Percentiles rank a stretch among this genome's conserved stretches.
Conservation (phyloP, 108 stramenopile genomes). For the Schizochytrium sp. region DNA sequence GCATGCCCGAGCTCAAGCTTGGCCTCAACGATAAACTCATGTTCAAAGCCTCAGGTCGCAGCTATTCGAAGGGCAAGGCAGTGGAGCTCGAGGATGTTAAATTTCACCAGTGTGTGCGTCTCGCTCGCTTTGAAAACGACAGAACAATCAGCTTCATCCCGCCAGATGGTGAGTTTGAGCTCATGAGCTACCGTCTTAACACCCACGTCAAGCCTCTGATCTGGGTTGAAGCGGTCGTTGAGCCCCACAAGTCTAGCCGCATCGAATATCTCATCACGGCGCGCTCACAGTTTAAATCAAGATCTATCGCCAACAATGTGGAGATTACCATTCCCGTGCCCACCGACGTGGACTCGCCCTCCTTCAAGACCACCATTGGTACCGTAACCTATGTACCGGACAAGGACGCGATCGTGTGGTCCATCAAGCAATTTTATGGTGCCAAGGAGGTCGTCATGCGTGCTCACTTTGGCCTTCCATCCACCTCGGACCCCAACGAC, state of each 20-base stretch:
- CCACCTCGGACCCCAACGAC: slow-evolving; percentile 87
- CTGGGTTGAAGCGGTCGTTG: slow-evolving; percentile 98
- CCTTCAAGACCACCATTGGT: slow-evolving; percentile 95
- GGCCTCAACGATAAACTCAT: slow-evolving; percentile 99
- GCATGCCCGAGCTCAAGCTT: slow-evolving; percentile 99
- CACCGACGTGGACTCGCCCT: slow-evolving; percentile 97
- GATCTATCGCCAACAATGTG: slow-evolving; percentile 98
- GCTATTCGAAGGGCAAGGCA: slow-evolving; percentile 83
- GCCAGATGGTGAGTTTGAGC: slow-evolving; percentile 98
- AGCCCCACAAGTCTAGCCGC: slow-evolving; percentile 92
- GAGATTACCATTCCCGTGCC: slow-evolving; percentile 99
- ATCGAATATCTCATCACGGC: slow-evolving; percentile 99
- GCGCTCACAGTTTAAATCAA: slow-evolving; percentile 95
- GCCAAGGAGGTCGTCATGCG: slow-evolving; percentile 96
- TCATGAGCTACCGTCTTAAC: slow-evolving; percentile 98
- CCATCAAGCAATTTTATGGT: slow-evolving; percentile 90
- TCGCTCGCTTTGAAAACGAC: slow-evolving; percentile 98
- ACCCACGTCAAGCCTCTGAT: slow-evolving; percentile 99
- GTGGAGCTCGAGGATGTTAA: slow-evolving; percentile 99
- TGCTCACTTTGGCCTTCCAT: slow-evolving; percentile 98
- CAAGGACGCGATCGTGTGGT: slow-evolving; percentile 95
- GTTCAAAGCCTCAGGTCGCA: slow-evolving; percentile 89
- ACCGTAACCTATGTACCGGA: slow-evolving; percentile 97
- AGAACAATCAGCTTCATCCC: slow-evolving; percentile 99
- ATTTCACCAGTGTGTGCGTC: slow-evolving; percentile 98